Percentiles rank a stretch among this genome's conserved stretches.
phyloP scores from a whole-genome alignment of 371 early-diverging fungal genomes.

The Entomophthora muscae region DNA sequence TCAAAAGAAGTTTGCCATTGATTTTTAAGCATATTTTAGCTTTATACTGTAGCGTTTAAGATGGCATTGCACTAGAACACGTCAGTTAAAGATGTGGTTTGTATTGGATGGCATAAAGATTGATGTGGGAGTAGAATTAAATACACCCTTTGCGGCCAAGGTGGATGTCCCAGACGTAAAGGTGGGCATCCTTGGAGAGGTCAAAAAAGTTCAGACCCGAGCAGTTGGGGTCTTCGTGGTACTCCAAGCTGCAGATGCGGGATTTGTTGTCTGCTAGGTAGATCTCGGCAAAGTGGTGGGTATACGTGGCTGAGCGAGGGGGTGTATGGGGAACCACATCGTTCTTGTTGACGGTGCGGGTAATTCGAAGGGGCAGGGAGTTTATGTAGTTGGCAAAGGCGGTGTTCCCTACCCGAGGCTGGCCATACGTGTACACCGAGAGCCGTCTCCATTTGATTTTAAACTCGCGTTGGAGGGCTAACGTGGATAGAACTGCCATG shows the following conservation, averaged over 20 bases:
- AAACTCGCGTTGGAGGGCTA: background rate
- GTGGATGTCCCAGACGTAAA: background rate
- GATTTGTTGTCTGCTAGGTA: background rate
- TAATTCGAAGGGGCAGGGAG: conserved; percentile 14
- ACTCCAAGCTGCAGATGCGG: background rate
- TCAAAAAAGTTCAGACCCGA: background rate
- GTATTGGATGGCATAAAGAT: too few relatives aligned
- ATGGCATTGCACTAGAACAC: too few relatives aligned
- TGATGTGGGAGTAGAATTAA: too few relatives aligned
- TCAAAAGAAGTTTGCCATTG: too few relatives aligned
- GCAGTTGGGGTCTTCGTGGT: background rate
- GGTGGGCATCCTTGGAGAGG: background rate
- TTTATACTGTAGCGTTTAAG: too few relatives aligned
- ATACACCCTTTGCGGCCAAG: background rate
- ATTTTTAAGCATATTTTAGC: too few relatives aligned
- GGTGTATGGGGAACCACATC: conserved; percentile 31
- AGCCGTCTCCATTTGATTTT: background rate
- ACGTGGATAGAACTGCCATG: background rate
- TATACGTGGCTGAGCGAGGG: conserved; percentile 21
- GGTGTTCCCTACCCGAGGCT: conserved; percentile 29
- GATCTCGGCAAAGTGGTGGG: conserved; percentile 14
- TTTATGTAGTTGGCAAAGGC: conserved; percentile 22
- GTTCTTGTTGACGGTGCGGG: conserved; percentile 21
- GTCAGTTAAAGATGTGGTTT: too few relatives aligned
- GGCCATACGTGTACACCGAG: conserved; percentile 13